Percentiles rank a stretch among this genome's conserved stretches.
phyloP scores from a whole-genome alignment of 352 stramenopile species.

The Thalassiosira exigua region DNA sequence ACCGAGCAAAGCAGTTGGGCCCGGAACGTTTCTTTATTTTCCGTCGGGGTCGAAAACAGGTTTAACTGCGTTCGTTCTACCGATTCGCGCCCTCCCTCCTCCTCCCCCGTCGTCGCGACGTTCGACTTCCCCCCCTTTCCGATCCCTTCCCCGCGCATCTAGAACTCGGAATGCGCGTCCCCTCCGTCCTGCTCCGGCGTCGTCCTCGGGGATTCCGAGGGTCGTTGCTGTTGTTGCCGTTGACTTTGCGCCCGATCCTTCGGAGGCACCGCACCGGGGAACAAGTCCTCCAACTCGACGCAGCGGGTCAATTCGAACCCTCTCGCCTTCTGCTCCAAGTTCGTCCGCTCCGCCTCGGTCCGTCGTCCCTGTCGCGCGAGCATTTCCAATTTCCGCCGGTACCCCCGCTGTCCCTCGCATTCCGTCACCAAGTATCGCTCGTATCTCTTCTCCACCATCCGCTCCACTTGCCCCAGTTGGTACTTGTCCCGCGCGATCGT shows the following conservation, averaged over 20 bases:
- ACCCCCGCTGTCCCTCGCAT: constrained; percentile 78
- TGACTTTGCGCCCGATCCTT: constrained; percentile 33
- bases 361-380: constrained; percentile 24
- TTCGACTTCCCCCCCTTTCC: not conserved
- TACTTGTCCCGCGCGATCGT: constrained; percentile 82
- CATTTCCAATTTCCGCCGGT: constrained; percentile 69
- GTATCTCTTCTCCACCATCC: constrained; percentile 82
- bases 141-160: too few relatives aligned
- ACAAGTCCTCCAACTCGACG: constrained; percentile 81
- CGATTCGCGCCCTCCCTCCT: not conserved
- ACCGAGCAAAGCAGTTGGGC: too few relatives aligned
- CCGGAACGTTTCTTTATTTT: too few relatives aligned
- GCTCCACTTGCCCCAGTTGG: constrained; percentile 83
- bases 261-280: constrained; percentile 48
- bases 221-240: not conserved
- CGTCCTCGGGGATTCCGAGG: not conserved
- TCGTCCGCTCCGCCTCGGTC: constrained; percentile 53
- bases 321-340: constrained; percentile 59
- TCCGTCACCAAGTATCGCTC: constrained; percentile 79
- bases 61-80: too few relatives aligned
- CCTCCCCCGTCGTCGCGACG: too few relatives aligned
- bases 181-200: not conserved
- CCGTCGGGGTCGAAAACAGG: too few relatives aligned
- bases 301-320: constrained; percentile 79
- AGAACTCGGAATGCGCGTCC: not conserved